Percentiles rank a stretch among this genome's conserved stretches.
Evolutionary conservation across 2,329 filamentous ascomycete genomes (phyloP).

Genomic region (Cephalotrichum gorgonifer): DNA sequence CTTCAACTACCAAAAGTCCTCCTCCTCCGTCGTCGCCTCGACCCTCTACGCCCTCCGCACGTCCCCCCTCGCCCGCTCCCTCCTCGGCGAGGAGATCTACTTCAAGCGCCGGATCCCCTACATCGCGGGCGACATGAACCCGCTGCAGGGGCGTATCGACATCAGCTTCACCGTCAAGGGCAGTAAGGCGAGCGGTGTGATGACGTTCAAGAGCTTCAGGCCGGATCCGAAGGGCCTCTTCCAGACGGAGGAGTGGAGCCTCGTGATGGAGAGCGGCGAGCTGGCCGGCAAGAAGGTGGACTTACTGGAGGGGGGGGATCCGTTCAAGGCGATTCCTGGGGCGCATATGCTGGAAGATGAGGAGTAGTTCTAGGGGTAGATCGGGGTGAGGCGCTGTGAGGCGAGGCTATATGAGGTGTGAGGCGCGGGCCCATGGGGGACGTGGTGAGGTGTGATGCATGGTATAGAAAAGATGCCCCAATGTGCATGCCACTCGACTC

Average conservation of each 20-base stretch:
- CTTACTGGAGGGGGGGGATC: constrained; percentile 62
- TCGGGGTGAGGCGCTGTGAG: background rate
- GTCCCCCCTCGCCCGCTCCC: constrained; percentile 59
- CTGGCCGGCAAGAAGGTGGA: constrained; percentile 43
- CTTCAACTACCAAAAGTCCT: constrained; percentile 98
- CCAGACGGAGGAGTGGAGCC: constrained; percentile 82
- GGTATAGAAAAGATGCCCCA: constrained; percentile 7
- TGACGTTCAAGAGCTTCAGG: constrained; percentile 72
- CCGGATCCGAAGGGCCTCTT: constrained; percentile 54
- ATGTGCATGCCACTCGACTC: constrained; percentile 6
- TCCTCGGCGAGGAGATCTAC: constrained; percentile 80
- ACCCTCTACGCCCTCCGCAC: constrained; percentile 89
- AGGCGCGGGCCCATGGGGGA: constrained; percentile 8
- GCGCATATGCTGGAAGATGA: constrained; percentile 25
- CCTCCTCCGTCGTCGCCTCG: constrained; percentile 74
- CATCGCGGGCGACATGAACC: constrained; percentile 84
- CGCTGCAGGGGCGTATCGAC: constrained; percentile 83
- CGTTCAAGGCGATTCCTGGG: constrained; percentile 47
- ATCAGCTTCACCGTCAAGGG: constrained; percentile 82
- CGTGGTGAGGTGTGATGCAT: constrained; percentile 8
- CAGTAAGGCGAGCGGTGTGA: constrained; percentile 56
- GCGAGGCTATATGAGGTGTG: background rate
- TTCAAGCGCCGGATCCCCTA: constrained; percentile 70
- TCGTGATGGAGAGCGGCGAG: constrained; percentile 51
- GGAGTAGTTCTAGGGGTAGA: constrained; percentile 19